Conservation (phyloP, 345 rosid species). For the Noccaea bulbosa region DNA sequence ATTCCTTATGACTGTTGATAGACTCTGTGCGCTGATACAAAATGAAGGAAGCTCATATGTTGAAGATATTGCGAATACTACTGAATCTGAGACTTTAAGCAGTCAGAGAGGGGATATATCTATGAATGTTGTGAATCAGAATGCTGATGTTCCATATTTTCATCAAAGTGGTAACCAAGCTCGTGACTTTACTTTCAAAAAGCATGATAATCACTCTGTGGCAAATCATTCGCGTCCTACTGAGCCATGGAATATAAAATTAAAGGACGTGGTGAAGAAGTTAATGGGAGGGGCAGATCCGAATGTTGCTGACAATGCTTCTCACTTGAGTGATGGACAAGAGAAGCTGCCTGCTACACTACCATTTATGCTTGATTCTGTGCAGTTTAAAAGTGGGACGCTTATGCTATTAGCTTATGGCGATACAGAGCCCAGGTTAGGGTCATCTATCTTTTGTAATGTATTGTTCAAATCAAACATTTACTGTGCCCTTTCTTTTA, state of each 20-base stretch:
- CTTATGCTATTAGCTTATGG: constrained; percentile 86
- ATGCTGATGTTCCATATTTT: constrained; percentile 40
- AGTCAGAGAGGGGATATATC: constrained; percentile 40
- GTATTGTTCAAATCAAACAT: constrained; percentile 2
- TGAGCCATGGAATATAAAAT: constrained; percentile 48
- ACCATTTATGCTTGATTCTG: constrained; percentile 87
- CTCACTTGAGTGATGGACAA: constrained; percentile 63
- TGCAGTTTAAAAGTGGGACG: constrained; percentile 85
- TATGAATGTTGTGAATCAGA: constrained; percentile 42
- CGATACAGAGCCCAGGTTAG: constrained; percentile 89
- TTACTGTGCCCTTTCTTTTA: constrained; percentile 7
- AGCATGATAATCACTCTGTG: constrained; percentile 49
- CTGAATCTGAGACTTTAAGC: constrained; percentile 38
- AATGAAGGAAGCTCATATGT: constrained; percentile 43
- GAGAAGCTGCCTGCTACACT: constrained; percentile 61
- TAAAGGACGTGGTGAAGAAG: constrained; percentile 49
- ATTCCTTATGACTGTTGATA: constrained; percentile 61
- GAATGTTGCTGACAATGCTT: constrained; percentile 60
- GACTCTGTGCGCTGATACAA: constrained; percentile 51
- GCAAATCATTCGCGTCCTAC: constrained; percentile 41
- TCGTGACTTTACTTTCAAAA: constrained; percentile 43
- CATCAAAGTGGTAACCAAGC: constrained; percentile 43
- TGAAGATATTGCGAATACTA: constrained; percentile 37
- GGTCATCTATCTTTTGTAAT: constrained; percentile 26
- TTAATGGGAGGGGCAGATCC: constrained; percentile 52